Evolutionary conservation across 257 asterid genomes (phyloP).

Genomic region (Galeopsis tetrahit): DNA sequence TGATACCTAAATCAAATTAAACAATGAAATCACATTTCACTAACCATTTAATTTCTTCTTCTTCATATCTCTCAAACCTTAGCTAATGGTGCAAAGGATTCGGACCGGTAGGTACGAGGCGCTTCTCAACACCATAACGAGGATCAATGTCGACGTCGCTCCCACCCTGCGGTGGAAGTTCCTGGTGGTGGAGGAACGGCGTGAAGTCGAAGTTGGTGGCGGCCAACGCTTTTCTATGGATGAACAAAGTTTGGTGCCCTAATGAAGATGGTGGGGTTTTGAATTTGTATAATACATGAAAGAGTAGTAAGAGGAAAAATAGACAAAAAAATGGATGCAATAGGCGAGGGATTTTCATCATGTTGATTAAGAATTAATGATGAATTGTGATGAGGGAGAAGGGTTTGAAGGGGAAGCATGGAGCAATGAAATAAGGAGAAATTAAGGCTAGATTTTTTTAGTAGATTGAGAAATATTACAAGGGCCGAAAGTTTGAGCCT

Average conservation of each 20-base stretch:
- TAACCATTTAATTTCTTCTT: conserved; percentile 35
- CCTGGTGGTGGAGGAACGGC: conserved; percentile 47
- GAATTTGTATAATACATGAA: conserved; percentile 44
- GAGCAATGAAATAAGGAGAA: conserved; percentile 57
- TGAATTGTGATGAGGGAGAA: conserved; percentile 39
- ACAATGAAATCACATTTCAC: conserved; percentile 36
- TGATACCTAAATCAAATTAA: conserved; percentile 22
- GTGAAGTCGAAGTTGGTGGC: conserved; percentile 54
- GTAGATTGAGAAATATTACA: conserved; percentile 38
- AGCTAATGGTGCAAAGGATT: conserved; percentile 83
- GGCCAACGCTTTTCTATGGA: conserved; percentile 47
- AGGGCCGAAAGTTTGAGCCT: conserved; percentile 39
- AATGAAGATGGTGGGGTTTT: conserved; percentile 28
- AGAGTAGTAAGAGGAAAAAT: conserved; percentile 39
- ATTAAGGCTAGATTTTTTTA: conserved; percentile 25
- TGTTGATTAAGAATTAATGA: conserved; percentile 35
- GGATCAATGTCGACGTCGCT: conserved; percentile 58
- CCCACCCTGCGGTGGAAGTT: conserved; percentile 31
- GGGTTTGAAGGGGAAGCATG: conserved; percentile 71
- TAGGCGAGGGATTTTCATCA: conserved; percentile 50
- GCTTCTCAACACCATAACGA: conserved; percentile 69
- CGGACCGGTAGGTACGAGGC: conserved; percentile 86
- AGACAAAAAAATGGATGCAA: conserved; percentile 39
- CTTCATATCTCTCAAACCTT: not conserved
- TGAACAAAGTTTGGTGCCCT: conserved; percentile 25